These are phyloP conservation scores for Debaryomyces hansenii DNA, from an alignment of 805 yeast species.

Conservation along the genomic window DNA sequence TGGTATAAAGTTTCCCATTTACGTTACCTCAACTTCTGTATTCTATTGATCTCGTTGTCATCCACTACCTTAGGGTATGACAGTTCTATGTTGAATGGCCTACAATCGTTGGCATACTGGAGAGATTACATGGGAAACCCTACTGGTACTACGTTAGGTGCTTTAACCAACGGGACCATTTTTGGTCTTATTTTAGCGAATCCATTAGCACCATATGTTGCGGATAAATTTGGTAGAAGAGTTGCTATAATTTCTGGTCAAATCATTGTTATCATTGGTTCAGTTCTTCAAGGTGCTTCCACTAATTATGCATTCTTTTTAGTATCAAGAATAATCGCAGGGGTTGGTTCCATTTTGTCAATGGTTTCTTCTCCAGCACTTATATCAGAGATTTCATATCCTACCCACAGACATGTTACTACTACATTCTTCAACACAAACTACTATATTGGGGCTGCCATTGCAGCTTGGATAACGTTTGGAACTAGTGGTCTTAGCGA, in stretches of 20 bases:
- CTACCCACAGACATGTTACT: constrained; percentile 39
- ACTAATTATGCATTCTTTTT: constrained; percentile 38
- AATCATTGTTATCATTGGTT: constrained; percentile 26
- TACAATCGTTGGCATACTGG: constrained; percentile 48
- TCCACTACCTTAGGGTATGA: constrained; percentile 51
- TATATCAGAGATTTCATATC: constrained; percentile 52
- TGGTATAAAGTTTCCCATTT: constrained; percentile 29
- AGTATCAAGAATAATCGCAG: constrained; percentile 47
- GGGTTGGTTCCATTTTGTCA: constrained; percentile 44
- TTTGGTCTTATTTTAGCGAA: constrained; percentile 40
- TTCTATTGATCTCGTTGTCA: constrained; percentile 43
- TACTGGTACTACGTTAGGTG: constrained; percentile 39
- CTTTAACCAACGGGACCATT: constrained; percentile 39
- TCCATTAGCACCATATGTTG: constrained; percentile 22
- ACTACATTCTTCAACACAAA: constrained; percentile 51
- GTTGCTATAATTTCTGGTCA: constrained; percentile 22
- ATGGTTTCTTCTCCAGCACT: constrained; percentile 48
- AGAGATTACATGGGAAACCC: constrained; percentile 38
- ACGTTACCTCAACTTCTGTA: constrained; percentile 31
- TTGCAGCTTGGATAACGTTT: constrained; percentile 52
- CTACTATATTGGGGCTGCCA: constrained; percentile 55
- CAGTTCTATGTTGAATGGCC: constrained; percentile 52
- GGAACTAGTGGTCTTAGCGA: constrained; percentile 37
- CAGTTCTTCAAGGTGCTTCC: constrained; percentile 36
- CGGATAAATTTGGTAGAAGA: constrained; percentile 46